Evolutionary conservation across 805 yeast genomes (phyloP).

Genomic region (Blastobotrys americana): DNA sequence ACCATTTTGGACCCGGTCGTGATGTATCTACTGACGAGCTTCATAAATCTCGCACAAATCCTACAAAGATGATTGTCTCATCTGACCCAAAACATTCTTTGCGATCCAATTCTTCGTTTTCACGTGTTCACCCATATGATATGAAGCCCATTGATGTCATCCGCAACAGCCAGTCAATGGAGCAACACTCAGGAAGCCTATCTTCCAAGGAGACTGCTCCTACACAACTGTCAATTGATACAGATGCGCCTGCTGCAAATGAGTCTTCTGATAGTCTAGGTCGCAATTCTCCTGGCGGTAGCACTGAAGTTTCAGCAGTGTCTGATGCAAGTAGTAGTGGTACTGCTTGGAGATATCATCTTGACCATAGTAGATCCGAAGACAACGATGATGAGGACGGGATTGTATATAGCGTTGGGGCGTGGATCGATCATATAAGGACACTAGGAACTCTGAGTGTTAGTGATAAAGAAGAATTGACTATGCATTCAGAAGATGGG

Average conservation of each 20-base stretch:
- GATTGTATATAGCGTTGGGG: slow-evolving; percentile 17
- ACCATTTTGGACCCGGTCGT: slow-evolving; percentile 41
- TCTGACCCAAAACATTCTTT: too few relatives aligned
- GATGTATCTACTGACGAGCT: not conserved
- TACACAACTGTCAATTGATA: not conserved
- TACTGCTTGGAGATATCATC: slow-evolving; percentile 20
- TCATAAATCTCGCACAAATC: not conserved
- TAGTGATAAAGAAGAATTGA: not conserved
- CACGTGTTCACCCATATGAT: not conserved
- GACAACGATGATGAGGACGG: slow-evolving; percentile 22
- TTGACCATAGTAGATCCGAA: slow-evolving; percentile 9
- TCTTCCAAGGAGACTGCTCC: not conserved
- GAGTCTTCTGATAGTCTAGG: not conserved
- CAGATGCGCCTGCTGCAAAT: not conserved
- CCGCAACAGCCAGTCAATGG: not conserved
- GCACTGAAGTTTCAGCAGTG: not conserved
- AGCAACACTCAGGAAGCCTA: not conserved
- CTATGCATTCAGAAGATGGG: not conserved
- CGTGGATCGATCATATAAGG: slow-evolving; percentile 19
- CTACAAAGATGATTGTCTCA: too few relatives aligned
- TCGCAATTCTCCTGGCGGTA: not conserved
- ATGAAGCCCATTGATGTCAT: slow-evolving; percentile 2
- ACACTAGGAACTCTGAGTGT: slow-evolving; percentile 10
- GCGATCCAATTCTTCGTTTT: not conserved
- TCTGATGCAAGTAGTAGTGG: not conserved